A percentile compares a stretch with the other conserved stretches of the same genome.
Evolutionary conservation across 441 rosid species (phyloP).

Genomic region (Gossypium lobatum): DNA sequence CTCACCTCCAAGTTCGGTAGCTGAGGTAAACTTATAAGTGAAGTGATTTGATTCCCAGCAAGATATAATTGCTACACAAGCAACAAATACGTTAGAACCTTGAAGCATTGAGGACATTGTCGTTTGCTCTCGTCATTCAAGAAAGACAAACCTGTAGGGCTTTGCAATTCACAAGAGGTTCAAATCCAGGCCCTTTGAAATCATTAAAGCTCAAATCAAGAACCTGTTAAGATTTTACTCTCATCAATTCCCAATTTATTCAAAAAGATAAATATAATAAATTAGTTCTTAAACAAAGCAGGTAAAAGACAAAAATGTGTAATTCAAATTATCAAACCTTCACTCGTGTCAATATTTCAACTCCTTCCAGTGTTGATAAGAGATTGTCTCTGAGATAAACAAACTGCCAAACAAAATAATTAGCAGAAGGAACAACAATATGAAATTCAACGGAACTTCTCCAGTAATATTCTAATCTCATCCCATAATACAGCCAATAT

Average conservation of each 20-base stretch:
- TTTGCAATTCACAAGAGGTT: conserved; percentile 92
- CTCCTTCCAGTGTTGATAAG: conserved; percentile 79
- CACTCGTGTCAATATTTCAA: conserved; percentile 86
- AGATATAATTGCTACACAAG: conserved; percentile 88
- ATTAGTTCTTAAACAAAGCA: not conserved
- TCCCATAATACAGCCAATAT: not conserved
- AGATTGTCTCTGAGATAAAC: conserved; percentile 98
- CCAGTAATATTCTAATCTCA: not conserved
- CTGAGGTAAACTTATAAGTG: conserved; percentile 89
- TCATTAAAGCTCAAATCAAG: conserved; percentile 99
- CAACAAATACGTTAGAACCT: conserved; percentile 24
- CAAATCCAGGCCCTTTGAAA: conserved; percentile 98
- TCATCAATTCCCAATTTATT: conserved; percentile 10
- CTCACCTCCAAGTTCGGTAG: conserved; percentile 96
- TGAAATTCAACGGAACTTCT: not conserved
- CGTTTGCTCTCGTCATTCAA: conserved; percentile 6
- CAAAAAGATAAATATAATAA: not conserved
- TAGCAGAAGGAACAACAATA: conserved; percentile 1
- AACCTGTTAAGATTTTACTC: conserved; percentile 55
- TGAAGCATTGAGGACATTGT: conserved; percentile 18
- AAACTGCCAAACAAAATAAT: conserved; percentile 53
- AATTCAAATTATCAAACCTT: conserved; percentile 54
- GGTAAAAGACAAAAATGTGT: not conserved
- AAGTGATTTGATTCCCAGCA: conserved; percentile 98
- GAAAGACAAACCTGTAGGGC: conserved; percentile 67